Percentiles rank a stretch among this genome's conserved stretches.
These are phyloP conservation scores for Anthracocystis panici-leucophaei DNA, from an alignment of 1,284 basidiomycete species.

Conservation along the genomic window DNA sequence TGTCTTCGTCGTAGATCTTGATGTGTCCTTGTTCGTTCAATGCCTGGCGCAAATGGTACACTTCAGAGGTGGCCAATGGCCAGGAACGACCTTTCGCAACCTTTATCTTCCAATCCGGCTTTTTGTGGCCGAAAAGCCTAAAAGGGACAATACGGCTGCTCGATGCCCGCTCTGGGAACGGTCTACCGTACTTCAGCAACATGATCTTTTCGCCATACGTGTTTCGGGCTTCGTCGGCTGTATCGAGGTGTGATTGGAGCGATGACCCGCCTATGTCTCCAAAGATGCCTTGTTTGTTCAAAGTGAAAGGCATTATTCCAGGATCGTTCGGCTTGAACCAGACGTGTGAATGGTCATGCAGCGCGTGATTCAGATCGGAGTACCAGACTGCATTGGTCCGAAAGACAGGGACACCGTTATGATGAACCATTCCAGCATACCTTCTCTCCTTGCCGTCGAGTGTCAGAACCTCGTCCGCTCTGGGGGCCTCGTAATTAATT, in stretches of 20 bases:
- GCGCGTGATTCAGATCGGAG: not conserved
- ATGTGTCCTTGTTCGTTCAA: not conserved
- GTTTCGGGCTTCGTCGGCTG: not conserved
- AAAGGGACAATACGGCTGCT: no score
- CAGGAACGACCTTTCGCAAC: no score
- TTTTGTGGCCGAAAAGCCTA: not conserved
- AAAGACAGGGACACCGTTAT: not conserved
- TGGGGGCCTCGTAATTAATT: no score
- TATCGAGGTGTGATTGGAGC: not conserved
- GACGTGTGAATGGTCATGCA: not conserved
- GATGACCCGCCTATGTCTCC: no score
- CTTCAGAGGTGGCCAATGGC: not conserved
- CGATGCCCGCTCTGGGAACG: not conserved
- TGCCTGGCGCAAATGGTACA: not conserved
- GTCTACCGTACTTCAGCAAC: conserved; percentile 7
- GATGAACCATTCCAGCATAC: not conserved
- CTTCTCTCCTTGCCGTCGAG: not conserved
- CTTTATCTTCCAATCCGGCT: not conserved
- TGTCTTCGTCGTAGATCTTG: not conserved
- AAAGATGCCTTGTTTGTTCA: no score
- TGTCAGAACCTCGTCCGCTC: not conserved
- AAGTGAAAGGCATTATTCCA: no score
- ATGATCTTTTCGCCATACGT: not conserved
- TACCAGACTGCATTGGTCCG: not conserved
- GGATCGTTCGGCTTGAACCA: not conserved